phyloP scores from a whole-genome alignment of 176 grass and related monocot species.

The Raddia guianensis region DNA sequence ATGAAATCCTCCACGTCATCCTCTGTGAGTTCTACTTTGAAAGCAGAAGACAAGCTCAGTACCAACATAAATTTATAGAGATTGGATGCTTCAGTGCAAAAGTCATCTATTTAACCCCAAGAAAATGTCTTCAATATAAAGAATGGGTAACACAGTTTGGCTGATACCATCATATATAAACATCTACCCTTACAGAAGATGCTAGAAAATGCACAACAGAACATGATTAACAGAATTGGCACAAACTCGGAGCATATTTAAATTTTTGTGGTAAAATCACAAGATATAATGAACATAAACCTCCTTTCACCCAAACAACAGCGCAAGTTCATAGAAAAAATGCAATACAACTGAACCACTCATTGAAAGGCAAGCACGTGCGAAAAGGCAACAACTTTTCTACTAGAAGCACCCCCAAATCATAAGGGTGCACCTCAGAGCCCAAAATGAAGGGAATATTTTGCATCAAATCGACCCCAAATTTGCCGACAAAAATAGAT shows the following conservation, averaged over 20 bases:
- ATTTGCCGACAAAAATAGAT: background rate
- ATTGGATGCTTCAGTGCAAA: background rate
- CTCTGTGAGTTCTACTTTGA: conserved; percentile 46
- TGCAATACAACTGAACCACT: background rate
- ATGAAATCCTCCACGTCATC: conserved; percentile 45
- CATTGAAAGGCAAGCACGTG: too few relatives aligned
- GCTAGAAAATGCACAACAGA: background rate
- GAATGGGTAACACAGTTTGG: background rate
- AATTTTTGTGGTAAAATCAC: background rate
- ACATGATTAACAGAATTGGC: background rate
- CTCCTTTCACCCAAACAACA: background rate
- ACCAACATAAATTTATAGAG: background rate
- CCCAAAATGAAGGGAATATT: background rate
- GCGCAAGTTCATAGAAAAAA: background rate
- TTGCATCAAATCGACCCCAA: background rate
- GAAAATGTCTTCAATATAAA: background rate
- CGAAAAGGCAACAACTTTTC: background rate
- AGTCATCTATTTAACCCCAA: background rate
- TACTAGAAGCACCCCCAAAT: background rate
- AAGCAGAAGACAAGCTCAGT: conserved; percentile 15
- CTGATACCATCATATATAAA: background rate
- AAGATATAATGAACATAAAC: too few relatives aligned
- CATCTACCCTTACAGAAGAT: background rate
- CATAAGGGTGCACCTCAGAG: background rate
- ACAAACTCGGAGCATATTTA: background rate